These are phyloP conservation scores for Oidium heveae DNA, from an alignment of 2,329 filamentous ascomycete genomes.

Conservation along the genomic window DNA sequence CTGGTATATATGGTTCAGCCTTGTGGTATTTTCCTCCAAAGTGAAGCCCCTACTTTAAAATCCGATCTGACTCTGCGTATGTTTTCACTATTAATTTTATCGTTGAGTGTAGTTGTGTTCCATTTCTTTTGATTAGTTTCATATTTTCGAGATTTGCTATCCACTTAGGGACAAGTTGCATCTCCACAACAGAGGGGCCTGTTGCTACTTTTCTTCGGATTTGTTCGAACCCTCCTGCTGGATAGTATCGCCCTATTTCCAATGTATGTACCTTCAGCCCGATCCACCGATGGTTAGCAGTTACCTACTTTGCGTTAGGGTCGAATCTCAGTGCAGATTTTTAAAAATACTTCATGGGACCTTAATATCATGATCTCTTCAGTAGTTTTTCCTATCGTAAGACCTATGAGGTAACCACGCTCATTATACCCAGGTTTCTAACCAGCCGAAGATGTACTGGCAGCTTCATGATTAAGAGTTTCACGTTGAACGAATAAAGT, in stretches of 20 bases:
- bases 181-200: neutral
- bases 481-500: neutral
- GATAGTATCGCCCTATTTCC: neutral
- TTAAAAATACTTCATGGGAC: neutral
- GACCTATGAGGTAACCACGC: no score
- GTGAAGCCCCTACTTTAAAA: neutral
- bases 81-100: neutral
- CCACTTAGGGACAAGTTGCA: neutral
- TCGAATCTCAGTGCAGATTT: neutral
- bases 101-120: neutral
- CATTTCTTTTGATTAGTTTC: neutral
- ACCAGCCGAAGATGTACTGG: neutral
- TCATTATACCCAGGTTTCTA: neutral
- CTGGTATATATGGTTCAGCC: neutral
- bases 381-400: neutral
- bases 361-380: neutral
- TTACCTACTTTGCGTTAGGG: neutral
- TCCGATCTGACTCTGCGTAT: neutral
- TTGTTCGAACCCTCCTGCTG: neutral
- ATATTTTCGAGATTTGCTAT: neutral
- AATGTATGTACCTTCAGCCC: neutral
- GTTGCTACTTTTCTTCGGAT: neutral
- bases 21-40: neutral
- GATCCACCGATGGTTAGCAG: neutral
- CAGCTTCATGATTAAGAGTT: neutral